Conservation (phyloP, 495 filamentous ascomycete species). For the Pyronema domesticum region DNA sequence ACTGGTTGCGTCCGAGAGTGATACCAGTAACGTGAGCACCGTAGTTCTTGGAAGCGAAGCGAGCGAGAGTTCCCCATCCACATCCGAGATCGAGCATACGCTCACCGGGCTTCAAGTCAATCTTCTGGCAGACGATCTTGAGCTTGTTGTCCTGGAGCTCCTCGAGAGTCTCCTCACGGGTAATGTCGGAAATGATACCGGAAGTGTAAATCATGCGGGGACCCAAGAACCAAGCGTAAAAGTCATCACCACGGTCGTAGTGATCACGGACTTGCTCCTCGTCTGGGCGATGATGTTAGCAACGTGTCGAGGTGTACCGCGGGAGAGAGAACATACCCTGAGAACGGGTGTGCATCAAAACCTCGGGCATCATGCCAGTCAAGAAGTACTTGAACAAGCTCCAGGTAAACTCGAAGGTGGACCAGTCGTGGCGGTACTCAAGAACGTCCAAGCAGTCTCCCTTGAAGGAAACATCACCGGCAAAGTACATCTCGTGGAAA, state of each 20-base stretch:
- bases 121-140: constrained; percentile 71
- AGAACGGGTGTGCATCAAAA: constrained; percentile 60
- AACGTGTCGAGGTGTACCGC: background rate
- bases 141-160: constrained; percentile 83
- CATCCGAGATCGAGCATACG: constrained; percentile 66
- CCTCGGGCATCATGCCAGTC: constrained; percentile 52
- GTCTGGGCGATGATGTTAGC: constrained; percentile 31
- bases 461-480: constrained; percentile 70
- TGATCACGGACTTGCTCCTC: constrained; percentile 77
- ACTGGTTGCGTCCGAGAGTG: constrained; percentile 69
- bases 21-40: constrained; percentile 61
- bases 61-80: constrained; percentile 72
- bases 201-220: constrained; percentile 85
- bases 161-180: constrained; percentile 60
- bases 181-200: constrained; percentile 60
- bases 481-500: constrained; percentile 81
- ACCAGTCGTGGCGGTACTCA: constrained; percentile 80
- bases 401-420: constrained; percentile 60
- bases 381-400: constrained; percentile 53
- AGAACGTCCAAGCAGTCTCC: constrained; percentile 61
- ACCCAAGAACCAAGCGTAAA: constrained; percentile 78
- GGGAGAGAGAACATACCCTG: constrained; percentile 37
- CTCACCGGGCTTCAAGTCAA: constrained; percentile 52
- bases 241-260: constrained; percentile 78
- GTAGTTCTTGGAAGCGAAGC: constrained; percentile 61